A percentile compares a stretch with the other conserved stretches of the same genome.
Conservation (phyloP, 1,284 basidiomycete species). For the Schizopora paradoxa region DNA sequence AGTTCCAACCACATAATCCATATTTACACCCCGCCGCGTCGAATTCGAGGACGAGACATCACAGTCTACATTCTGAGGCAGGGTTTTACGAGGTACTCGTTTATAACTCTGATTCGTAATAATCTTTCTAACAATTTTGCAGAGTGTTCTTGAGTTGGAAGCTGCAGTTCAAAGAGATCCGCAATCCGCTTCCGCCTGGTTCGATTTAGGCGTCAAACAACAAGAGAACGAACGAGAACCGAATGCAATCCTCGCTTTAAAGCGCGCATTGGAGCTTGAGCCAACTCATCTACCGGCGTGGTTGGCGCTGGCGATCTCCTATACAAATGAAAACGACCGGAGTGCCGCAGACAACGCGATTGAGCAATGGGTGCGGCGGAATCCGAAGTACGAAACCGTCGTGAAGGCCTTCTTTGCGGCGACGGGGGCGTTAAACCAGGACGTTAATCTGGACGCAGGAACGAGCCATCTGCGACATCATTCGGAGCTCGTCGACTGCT, state of each 20-base stretch:
- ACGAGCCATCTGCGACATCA: constrained; percentile 32
- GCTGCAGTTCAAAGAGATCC: constrained; percentile 83
- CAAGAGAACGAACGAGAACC: constrained; percentile 97
- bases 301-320: constrained; percentile 88
- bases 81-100: constrained; percentile 52
- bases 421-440: constrained; percentile 31
- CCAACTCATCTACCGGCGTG: constrained; percentile 75
- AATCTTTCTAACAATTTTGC: constrained; percentile 12
- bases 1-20: constrained; percentile 80
- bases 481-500: constrained; percentile 41
- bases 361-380: constrained; percentile 71
- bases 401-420: constrained; percentile 36
- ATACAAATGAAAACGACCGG: constrained; percentile 88
- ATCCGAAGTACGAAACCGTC: constrained; percentile 48
- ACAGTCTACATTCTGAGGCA: constrained; percentile 44
- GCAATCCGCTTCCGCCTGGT: constrained; percentile 76
- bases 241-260: constrained; percentile 84
- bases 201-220: constrained; percentile 91
- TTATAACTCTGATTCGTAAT: constrained; percentile 14
- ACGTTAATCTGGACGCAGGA: constrained; percentile 26
- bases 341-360: constrained; percentile 74
- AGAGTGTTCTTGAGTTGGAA: constrained; percentile 88
- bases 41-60: constrained; percentile 45
- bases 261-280: constrained; percentile 78
- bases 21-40: constrained; percentile 62